Percentiles rank a stretch among this genome's conserved stretches.
These are phyloP conservation scores for Kwoniella sp. DNA, from an alignment of 768 basidiomycete species.

Conservation along the genomic window DNA sequence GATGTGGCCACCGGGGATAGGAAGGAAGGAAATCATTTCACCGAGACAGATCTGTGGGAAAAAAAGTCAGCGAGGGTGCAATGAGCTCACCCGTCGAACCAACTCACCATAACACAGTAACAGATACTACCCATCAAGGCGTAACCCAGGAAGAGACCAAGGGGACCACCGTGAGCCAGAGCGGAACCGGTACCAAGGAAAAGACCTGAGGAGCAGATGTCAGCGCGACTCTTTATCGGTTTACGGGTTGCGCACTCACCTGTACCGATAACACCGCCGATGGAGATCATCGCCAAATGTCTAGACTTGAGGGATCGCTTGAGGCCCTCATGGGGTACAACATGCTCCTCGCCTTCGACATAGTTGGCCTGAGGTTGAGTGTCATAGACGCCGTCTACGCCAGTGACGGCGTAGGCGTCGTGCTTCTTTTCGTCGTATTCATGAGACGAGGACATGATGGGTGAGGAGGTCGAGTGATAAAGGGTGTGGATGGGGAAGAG, in stretches of 20 bases:
- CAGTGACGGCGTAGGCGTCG: conserved; percentile 19
- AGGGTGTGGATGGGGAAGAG: background rate
- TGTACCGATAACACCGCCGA: conserved; percentile 41
- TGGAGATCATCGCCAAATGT: conserved; percentile 40
- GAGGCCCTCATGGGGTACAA: conserved; percentile 19
- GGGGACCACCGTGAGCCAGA: conserved; percentile 46
- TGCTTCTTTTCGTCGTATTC: conserved; percentile 30
- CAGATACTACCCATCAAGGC: conserved; percentile 36
- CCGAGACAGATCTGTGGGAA: conserved; percentile 35
- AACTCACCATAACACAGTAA: conserved; percentile 65
- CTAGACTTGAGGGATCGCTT: conserved; percentile 34
- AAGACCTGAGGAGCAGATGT: conserved; percentile 57
- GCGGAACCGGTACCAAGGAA: conserved; percentile 63
- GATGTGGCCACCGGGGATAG: conserved; percentile 51
- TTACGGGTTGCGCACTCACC: background rate
- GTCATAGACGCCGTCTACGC: conserved; percentile 7
- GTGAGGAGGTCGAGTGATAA: background rate
- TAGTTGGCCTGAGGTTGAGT: background rate
- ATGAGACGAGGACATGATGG: conserved; percentile 14
- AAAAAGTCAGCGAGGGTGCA: background rate
- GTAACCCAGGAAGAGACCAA: conserved; percentile 49
- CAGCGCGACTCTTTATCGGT: background rate
- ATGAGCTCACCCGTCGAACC: background rate
- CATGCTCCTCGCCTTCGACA: background rate
- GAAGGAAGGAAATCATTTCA: conserved; percentile 48